Conservation (phyloP, 2,329 filamentous ascomycete genomes). For the Sarocladium strictum region DNA sequence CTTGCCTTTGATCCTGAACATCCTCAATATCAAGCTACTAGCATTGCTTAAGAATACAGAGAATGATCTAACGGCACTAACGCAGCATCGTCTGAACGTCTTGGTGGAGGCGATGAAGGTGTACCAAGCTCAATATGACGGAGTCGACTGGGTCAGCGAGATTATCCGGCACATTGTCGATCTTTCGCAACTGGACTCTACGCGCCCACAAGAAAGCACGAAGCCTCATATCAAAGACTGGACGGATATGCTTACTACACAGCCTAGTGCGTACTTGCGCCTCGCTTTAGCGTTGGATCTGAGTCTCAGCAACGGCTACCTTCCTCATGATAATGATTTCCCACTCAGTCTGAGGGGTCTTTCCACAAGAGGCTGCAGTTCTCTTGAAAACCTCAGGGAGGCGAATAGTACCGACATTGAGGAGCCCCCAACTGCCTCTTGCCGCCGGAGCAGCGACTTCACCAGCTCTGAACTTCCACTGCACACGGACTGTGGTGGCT, state of each 20-base stretch:
- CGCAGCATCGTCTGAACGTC: constrained; percentile 34
- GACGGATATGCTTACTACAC: constrained; percentile 34
- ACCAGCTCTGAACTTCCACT: too few species aligned
- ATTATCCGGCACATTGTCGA: constrained; percentile 31
- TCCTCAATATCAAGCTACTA: constrained; percentile 23
- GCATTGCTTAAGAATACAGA: constrained; percentile 17
- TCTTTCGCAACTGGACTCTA: neutral
- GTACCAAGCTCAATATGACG: constrained; percentile 36
- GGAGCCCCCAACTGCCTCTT: too few species aligned
- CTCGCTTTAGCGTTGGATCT: constrained; percentile 38
- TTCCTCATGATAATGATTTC: constrained; percentile 34
- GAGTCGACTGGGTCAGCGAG: constrained; percentile 34
- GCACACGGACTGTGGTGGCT: too few species aligned
- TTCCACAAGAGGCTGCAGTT: constrained; percentile 29
- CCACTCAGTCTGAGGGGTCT: constrained; percentile 30
- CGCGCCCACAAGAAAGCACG: constrained; percentile 10
- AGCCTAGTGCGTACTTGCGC: constrained; percentile 33
- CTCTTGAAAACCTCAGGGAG: too few species aligned
- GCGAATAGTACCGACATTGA: too few species aligned
- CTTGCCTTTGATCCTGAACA: constrained; percentile 21
- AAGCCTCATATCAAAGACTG: constrained; percentile 28
- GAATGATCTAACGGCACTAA: constrained; percentile 24
- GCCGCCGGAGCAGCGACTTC: too few species aligned
- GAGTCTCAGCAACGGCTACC: constrained; percentile 33
- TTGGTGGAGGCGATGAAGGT: constrained; percentile 36